These are phyloP conservation scores for Penicillium roqueforti DNA, from an alignment of 495 filamentous ascomycete genomes.

Conservation along the genomic window DNA sequence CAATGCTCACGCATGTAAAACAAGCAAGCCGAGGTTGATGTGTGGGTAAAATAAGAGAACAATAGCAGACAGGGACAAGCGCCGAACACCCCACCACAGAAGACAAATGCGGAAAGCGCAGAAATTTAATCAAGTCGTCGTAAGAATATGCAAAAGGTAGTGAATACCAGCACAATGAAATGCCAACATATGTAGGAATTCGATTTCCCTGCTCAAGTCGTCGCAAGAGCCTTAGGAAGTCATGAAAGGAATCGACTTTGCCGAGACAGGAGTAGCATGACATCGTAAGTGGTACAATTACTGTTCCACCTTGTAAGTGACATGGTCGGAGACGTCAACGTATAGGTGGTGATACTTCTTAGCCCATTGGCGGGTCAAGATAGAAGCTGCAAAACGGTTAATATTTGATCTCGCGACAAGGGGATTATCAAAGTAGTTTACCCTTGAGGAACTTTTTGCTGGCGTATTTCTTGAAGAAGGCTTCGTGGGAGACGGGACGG, in stretches of 20 bases:
- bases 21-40: constrained; percentile 11
- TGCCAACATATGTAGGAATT: constrained; percentile 43
- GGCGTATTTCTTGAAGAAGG: constrained; percentile 99
- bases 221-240: constrained; percentile 25
- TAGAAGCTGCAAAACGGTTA: constrained; percentile 62
- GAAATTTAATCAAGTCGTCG: constrained; percentile 42
- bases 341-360: constrained; percentile 61
- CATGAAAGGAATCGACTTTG: constrained; percentile 23
- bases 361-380: constrained; percentile 87
- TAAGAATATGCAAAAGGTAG: constrained; percentile 47
- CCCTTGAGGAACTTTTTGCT: constrained; percentile 98
- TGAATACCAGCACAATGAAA: constrained; percentile 45
- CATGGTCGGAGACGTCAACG: constrained; percentile 38
- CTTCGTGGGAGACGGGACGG: constrained; percentile 83
- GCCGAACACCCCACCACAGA: constrained; percentile 39
- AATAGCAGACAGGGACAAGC: constrained; percentile 24
- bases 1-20: constrained; percentile 29
- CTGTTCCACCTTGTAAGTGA: constrained; percentile 40
- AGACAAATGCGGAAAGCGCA: constrained; percentile 39
- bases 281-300: constrained; percentile 30
- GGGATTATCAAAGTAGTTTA: constrained; percentile 32
- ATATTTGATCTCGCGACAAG: background rate
- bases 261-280: constrained; percentile 27
- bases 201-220: constrained; percentile 27
- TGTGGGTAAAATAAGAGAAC: constrained; percentile 15